phyloP scores from a whole-genome alignment of 2,329 filamentous ascomycete genomes.

The Claviceps quebecensis region DNA sequence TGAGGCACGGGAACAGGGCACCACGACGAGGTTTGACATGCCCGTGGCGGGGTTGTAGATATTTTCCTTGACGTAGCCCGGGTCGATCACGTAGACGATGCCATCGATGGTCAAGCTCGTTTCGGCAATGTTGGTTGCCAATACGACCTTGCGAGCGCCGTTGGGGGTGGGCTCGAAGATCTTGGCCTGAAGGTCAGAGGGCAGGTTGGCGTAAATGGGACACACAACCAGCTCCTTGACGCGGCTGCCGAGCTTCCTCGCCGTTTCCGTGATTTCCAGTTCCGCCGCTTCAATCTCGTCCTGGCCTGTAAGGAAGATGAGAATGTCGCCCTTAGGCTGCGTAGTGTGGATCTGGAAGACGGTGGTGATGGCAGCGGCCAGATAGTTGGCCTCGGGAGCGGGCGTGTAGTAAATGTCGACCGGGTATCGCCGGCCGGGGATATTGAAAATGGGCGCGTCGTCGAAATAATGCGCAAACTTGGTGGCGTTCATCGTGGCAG shows the following conservation, averaged over 20 bases:
- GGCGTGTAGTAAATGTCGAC: slow-evolving; percentile 87
- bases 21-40: slow-evolving; percentile 83
- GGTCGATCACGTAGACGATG: slow-evolving; percentile 91
- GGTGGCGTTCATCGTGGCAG: slow-evolving; percentile 84
- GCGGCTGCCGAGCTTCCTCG: slow-evolving; percentile 70
- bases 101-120: slow-evolving; percentile 92
- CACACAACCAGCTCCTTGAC: slow-evolving; percentile 79
- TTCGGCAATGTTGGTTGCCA: slow-evolving; percentile 95
- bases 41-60: slow-evolving; percentile 82
- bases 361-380: slow-evolving; percentile 81
- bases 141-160: slow-evolving; percentile 74
- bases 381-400: slow-evolving; percentile 85
- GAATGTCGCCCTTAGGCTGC: slow-evolving; percentile 72
- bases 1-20: slow-evolving; percentile 80
- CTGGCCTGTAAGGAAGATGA: slow-evolving; percentile 90
- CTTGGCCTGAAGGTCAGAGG: slow-evolving; percentile 77
- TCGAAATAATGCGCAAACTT: slow-evolving; percentile 90
- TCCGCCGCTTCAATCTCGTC: slow-evolving; percentile 90
- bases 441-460: slow-evolving; percentile 84
- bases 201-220: slow-evolving; percentile 88
- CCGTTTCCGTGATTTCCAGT: slow-evolving; percentile 70
- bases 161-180: slow-evolving; percentile 90
- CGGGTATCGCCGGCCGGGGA: slow-evolving; percentile 76
- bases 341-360: slow-evolving; percentile 91
- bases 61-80: slow-evolving; percentile 91